Evolutionary conservation across 2,329 filamentous ascomycete genomes (phyloP), one percentile per base, ranked within the genome.

Genomic region (Xylariaceae sp.): DNA sequence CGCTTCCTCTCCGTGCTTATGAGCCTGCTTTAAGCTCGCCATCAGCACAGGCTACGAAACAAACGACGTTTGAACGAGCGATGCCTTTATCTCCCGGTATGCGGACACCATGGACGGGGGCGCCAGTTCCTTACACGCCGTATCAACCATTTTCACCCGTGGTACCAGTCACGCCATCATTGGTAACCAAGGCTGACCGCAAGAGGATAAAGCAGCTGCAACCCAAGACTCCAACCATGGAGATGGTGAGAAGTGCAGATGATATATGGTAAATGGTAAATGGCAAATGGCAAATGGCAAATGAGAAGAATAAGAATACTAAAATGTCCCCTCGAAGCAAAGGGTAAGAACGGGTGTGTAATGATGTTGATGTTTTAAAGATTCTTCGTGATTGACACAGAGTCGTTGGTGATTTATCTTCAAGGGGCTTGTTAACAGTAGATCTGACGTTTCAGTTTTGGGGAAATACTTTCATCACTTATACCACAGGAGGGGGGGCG

Each of bases 101-200:
- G 20, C 81, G 81, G 39, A 87, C 84, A 2, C 89, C 88, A 0
- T 82, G 76, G 68, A 84, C 81, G 1, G 83, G 81, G 4, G 78
- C 77, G 18, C 79, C 83, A 1, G 81, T 86, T 18, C 89, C 89
- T 1, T 92, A 92, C 70, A 85, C 83, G 50, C 88, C 89, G 0
- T 93, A 92, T 63, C 89, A 92, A 75, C 89, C 89, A 0, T 89
- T 86, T 67, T 88, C 86, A 6, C 88, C 89, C 1, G 77, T 89
- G 41, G 81, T 91, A 44, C 89, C 89, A 1, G 83, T 92, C 42
- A 92, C 89, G 24, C 88, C 89, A n/a, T 84, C 83, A 16, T 73
- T 93, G 40, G 84, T 90, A 13, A 90, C 85, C 20, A 84, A 80
- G 70, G 81, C 83, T 57, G 88, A 92, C 66, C 75, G 88, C 23